Evolutionary conservation across 2,329 filamentous ascomycete genomes (phyloP), one percentile per base, ranked within the genome.

Genomic region (Boeremia lycopersici): DNA sequence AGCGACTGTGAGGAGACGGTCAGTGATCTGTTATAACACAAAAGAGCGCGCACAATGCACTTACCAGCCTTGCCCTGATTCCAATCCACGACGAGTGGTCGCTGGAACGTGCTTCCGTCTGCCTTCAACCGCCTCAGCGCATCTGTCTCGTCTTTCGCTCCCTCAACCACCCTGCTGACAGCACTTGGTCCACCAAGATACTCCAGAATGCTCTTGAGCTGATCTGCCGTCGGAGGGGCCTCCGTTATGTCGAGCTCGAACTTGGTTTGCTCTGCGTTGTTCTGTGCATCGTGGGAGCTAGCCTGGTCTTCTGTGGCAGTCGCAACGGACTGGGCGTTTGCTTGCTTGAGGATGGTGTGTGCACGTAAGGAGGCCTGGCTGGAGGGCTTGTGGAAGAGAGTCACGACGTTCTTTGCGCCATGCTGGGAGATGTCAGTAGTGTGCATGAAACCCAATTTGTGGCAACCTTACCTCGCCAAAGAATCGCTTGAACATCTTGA

Each of bases 161-260:
- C 93, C 65, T 86, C 81, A 47, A 99, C 81, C 25, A 98, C 77
- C 61, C 88, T 86, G 3, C 79, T 77, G 7, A 81, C 81, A 45
- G 84, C 85, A 43, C 78, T 77, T 10, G 68, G 48, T 51, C 71
- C 71, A 50, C 90, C 91, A 34, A 93, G 81, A 71, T 96, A 96
- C 59, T 93, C 89, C 50, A 96, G 76, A 62, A 96, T 96, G 57
- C 84, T 95, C 77, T 86, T 85, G 56, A 96, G 80, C 76, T 96
- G 93, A 70, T 93, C 90, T 34, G 81, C 72, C 0, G 95, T 99
- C 2, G 95, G 95, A 17, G 86, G 78, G 0, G 85, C 84, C 72
- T 95, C 91, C 54, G 90, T 91, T 34, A 96, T 83, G 66, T 96
- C 88, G 52, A 98, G 85, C 70, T 97, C 88, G 76, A 98, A 99